Evolutionary conservation across 768 basidiomycete genomes (phyloP).

Genomic region (Stropharia rugosoannulata): DNA sequence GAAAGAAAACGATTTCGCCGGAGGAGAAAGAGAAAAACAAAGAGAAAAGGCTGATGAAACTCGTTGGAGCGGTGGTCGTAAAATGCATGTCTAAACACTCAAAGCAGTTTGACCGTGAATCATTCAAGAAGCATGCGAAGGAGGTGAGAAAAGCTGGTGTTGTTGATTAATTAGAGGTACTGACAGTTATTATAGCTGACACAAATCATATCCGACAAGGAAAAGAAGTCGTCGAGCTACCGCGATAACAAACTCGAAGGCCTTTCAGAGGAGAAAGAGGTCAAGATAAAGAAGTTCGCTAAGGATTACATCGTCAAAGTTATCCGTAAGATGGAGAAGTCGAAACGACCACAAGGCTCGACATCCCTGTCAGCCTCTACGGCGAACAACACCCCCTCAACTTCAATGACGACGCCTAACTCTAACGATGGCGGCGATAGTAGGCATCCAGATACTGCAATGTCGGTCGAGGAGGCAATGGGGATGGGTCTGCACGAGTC

Average conservation of each 20-base stretch:
- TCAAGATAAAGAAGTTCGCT: slow-evolving; percentile 90
- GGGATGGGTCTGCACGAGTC: slow-evolving; percentile 31
- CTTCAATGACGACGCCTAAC: slow-evolving; percentile 39
- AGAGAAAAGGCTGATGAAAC: slow-evolving; percentile 81
- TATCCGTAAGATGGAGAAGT: slow-evolving; percentile 64
- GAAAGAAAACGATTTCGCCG: slow-evolving; percentile 42
- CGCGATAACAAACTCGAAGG: slow-evolving; percentile 69
- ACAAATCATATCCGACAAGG: slow-evolving; percentile 85
- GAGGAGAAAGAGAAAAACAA: slow-evolving; percentile 67
- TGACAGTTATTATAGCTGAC: slow-evolving; percentile 57
- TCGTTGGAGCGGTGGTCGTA: slow-evolving; percentile 90
- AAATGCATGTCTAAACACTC: slow-evolving; percentile 90
- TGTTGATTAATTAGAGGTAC: slow-evolving; percentile 2
- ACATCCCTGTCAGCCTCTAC: slow-evolving; percentile 19
- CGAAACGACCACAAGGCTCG: slow-evolving; percentile 26
- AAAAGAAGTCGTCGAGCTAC: slow-evolving; percentile 87
- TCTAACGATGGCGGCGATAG: slow-evolving; percentile 33
- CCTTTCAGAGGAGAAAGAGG: slow-evolving; percentile 82
- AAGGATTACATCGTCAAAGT: slow-evolving; percentile 90
- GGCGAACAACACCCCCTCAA: slow-evolving; percentile 33
- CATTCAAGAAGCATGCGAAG: slow-evolving; percentile 94
- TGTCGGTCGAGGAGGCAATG: slow-evolving; percentile 35
- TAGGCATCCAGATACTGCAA: slow-evolving; percentile 9
- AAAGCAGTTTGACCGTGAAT: slow-evolving; percentile 68
- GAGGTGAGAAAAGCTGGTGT: slow-evolving; percentile 52